phyloP scores from a whole-genome alignment of 2,329 filamentous ascomycete species.

The Davidsoniella virescens region DNA sequence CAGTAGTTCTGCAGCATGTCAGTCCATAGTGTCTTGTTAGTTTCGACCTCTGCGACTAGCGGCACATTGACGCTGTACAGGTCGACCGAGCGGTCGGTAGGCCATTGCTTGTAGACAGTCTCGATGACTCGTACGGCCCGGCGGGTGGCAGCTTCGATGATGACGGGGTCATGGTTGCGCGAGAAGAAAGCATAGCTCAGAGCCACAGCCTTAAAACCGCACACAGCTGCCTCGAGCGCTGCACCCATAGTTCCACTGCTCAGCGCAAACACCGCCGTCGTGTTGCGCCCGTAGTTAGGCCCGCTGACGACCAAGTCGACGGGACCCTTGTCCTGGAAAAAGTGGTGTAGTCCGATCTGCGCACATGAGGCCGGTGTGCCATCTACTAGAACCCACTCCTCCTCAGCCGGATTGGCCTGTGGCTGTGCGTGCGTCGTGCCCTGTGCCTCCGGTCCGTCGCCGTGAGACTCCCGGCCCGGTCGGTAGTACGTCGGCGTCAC shows the following conservation, averaged over 20 bases:
- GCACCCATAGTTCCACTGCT: constrained; percentile 64
- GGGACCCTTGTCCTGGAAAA: constrained; percentile 54
- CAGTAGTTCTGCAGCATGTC: constrained; percentile 83
- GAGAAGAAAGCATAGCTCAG: constrained; percentile 83
- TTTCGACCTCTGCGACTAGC: constrained; percentile 57
- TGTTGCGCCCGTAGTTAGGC: constrained; percentile 72
- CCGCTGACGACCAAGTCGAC: constrained; percentile 65
- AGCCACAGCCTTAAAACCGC: constrained; percentile 55
- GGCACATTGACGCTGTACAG: constrained; percentile 90
- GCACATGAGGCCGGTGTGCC: constrained; percentile 69
- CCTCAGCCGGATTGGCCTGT: constrained; percentile 38
- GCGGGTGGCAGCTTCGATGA: constrained; percentile 62
- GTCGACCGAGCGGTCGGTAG: constrained; percentile 47
- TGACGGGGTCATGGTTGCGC: constrained; percentile 62
- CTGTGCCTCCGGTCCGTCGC: constrained; percentile 27
- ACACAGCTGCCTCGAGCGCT: constrained; percentile 62
- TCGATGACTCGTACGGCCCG: constrained; percentile 66
- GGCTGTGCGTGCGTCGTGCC: constrained; percentile 46
- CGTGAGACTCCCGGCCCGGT: constrained; percentile 28
- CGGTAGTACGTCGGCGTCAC: constrained; percentile 76
- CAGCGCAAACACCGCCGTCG: constrained; percentile 62
- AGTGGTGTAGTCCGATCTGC: constrained; percentile 68
- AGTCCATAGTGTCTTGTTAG: constrained; percentile 63
- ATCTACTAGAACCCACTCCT: constrained; percentile 71
- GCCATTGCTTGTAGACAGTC: constrained; percentile 61